Percentiles rank a stretch among this genome's conserved stretches.
Conservation (phyloP, 352 stramenopile species). For the Thalassiosira mediterranea region DNA sequence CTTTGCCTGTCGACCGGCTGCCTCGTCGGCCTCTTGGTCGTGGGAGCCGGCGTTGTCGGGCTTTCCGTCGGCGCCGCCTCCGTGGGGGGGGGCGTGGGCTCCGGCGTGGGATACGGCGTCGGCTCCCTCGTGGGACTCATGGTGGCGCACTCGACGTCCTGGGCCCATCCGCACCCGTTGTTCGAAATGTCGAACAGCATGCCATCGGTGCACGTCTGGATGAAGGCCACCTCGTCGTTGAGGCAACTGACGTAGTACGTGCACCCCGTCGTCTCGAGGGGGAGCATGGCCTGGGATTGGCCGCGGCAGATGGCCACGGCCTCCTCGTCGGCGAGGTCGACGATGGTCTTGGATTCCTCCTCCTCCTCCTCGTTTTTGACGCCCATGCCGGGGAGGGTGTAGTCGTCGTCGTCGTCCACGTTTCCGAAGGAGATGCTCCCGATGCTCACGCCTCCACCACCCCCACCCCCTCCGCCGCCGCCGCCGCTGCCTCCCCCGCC, state of each 20-base stretch:
- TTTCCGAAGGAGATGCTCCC: neutral
- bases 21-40: slow-evolving; percentile 21
- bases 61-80: neutral
- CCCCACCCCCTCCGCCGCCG: neutral
- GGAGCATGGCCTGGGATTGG: neutral
- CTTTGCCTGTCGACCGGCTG: neutral
- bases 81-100: neutral
- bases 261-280: slow-evolving; percentile 16
- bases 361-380: neutral
- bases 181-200: slow-evolving; percentile 12
- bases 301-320: neutral
- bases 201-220: slow-evolving; percentile 6
- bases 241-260: slow-evolving; percentile 38
- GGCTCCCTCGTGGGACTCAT: neutral
- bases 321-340: neutral
- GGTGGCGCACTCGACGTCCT: slow-evolving; percentile 6
- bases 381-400: neutral
- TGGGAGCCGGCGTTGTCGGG: neutral
- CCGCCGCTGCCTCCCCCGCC: neutral
- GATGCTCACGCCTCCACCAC: neutral
- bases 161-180: neutral
- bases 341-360: neutral
- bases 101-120: neutral
- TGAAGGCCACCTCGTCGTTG: slow-evolving; percentile 10
- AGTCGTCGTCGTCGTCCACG: neutral